These are phyloP conservation scores for Solanum aculeatissimum DNA, from an alignment of 305 asterid species.

Conservation along the genomic window DNA sequence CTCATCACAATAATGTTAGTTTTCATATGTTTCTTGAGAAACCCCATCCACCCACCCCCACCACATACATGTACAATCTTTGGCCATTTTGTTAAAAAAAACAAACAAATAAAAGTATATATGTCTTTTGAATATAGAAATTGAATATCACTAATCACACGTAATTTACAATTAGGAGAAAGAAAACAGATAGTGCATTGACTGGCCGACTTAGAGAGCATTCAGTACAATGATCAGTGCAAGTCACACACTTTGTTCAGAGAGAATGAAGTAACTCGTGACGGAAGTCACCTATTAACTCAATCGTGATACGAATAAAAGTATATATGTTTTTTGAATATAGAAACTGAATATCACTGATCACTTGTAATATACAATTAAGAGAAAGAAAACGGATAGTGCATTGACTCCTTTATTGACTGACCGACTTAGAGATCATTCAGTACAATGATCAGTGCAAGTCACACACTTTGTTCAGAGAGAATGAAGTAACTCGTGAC, in stretches of 20 bases:
- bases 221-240: neutral
- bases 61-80: neutral
- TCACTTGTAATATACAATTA: neutral
- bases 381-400: neutral
- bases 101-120: neutral
- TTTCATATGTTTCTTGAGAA: neutral
- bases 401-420: too few relatives aligned
- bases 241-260: too few relatives aligned
- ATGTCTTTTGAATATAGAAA: too few relatives aligned
- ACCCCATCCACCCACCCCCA: neutral
- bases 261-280: too few relatives aligned
- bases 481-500: too few relatives aligned
- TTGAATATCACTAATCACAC: neutral
- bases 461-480: too few relatives aligned
- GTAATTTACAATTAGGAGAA: too few relatives aligned
- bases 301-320: too few relatives aligned
- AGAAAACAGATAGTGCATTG: neutral
- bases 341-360: neutral
- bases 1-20: neutral
- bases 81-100: neutral
- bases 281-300: too few relatives aligned
- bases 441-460: neutral
- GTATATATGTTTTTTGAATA: too few relatives aligned
- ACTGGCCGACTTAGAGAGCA: neutral
- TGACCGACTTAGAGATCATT: neutral